Conservation (phyloP, 2,329 filamentous ascomycete genomes). For the Beauveria varroae region DNA sequence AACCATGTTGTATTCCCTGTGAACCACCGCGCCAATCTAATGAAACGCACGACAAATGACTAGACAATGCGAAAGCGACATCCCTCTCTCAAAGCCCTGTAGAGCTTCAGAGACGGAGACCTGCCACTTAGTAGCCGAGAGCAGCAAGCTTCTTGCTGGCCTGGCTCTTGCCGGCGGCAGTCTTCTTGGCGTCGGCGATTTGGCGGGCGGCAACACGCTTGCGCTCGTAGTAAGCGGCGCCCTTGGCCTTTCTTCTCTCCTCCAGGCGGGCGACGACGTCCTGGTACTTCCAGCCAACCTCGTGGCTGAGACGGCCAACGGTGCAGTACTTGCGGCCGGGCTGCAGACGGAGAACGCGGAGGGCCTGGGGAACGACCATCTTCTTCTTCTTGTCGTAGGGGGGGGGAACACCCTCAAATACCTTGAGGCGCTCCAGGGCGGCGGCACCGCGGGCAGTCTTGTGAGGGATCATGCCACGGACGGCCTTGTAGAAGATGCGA, state of each 20-base stretch:
- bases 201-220: conserved; percentile 95
- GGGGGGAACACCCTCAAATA: conserved; percentile 97
- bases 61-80: conserved; percentile 30
- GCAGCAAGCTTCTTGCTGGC: conserved; percentile 47
- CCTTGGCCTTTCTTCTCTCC: conserved; percentile 99
- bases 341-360: conserved; percentile 93
- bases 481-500: conserved; percentile 99
- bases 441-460: conserved; percentile 97
- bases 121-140: conserved; percentile 10
- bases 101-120: not conserved
- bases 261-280: conserved; percentile 97
- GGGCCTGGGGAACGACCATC: conserved; percentile 96
- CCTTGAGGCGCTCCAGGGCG: conserved; percentile 97
- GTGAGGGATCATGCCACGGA: conserved; percentile 99
- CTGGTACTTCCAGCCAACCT: conserved; percentile 99
- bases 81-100: not conserved
- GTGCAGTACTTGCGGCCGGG: conserved; percentile 99
- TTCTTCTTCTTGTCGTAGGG: conserved; percentile 99
- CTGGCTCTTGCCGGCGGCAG: conserved; percentile 77
- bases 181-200: conserved; percentile 88
- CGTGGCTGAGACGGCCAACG: conserved; percentile 93
- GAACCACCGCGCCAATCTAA: conserved; percentile 49
- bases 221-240: conserved; percentile 98
- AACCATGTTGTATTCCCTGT: conserved; percentile 41
- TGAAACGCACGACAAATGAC: conserved; percentile 43